A percentile compares a stretch with the other conserved stretches of the same genome.
Evolutionary conservation across 768 basidiomycete genomes (phyloP).

Genomic region (Suillus luteus): DNA sequence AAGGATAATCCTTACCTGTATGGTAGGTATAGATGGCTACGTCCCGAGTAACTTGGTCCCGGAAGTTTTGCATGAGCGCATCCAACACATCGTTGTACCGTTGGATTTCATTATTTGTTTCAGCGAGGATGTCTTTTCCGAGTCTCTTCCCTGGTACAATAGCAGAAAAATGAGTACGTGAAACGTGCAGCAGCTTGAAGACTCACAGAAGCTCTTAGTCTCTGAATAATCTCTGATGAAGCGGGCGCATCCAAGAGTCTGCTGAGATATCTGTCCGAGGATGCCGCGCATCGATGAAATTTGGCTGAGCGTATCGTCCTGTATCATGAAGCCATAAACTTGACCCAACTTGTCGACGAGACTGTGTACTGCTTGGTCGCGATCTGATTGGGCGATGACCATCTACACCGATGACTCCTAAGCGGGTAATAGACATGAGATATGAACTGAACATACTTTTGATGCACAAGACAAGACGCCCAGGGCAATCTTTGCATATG

Average conservation of each 20-base stretch:
- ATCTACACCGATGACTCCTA: background rate
- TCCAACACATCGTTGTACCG: background rate
- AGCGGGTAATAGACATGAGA: no score
- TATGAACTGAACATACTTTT: background rate
- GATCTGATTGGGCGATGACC: constrained; percentile 4
- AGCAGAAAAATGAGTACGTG: background rate
- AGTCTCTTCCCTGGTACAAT: background rate
- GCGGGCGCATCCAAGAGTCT: constrained; percentile 8
- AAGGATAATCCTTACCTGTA: background rate
- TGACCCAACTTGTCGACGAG: constrained; percentile 9
- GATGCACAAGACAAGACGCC: constrained; percentile 2
- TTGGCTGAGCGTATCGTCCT: background rate
- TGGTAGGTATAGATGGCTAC: background rate
- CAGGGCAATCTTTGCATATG: constrained; percentile 8
- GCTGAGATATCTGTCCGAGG: constrained; percentile 8
- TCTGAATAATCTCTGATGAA: constrained; percentile 14
- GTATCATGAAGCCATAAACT: constrained; percentile 10
- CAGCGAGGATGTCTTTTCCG: background rate
- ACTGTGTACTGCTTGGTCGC: background rate
- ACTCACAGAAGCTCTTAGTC: constrained; percentile 13
- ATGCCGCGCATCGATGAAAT: constrained; percentile 2
- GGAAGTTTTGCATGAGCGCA: constrained; percentile 4
- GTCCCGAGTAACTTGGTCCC: background rate
- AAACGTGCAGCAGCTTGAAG: no score
- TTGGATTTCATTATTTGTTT: background rate